These are phyloP conservation scores for Ogataea salicorniae DNA, from an alignment of 805 yeast species.

Conservation along the genomic window DNA sequence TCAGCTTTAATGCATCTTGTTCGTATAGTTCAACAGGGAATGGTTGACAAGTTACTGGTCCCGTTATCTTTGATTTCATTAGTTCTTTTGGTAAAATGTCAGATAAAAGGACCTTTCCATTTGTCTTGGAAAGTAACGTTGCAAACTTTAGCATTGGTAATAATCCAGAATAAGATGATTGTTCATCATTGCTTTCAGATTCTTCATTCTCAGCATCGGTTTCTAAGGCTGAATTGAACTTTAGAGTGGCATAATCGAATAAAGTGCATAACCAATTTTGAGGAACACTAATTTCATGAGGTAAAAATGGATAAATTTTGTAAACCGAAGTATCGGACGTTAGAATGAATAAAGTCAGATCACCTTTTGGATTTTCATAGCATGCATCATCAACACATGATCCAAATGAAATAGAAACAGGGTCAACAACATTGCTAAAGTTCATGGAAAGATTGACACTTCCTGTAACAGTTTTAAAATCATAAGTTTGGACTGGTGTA, in stretches of 20 bases:
- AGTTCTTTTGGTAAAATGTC: constrained; percentile 15
- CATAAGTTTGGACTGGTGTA: constrained; percentile 3
- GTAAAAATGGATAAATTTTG: constrained; percentile 60
- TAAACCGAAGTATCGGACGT: constrained; percentile 55
- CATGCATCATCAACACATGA: constrained; percentile 19
- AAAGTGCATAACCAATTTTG: constrained; percentile 25
- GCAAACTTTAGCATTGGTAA: constrained; percentile 24
- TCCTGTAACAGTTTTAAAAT: neutral
- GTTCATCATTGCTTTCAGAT: neutral
- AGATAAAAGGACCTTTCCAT: constrained; percentile 6
- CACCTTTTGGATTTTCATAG: constrained; percentile 31
- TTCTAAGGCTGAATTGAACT: constrained; percentile 8
- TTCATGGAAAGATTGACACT: constrained; percentile 14
- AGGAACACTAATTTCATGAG: constrained; percentile 38
- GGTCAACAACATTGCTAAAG: constrained; percentile 22
- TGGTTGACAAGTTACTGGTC: constrained; percentile 51
- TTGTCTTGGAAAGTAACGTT: constrained; percentile 12
- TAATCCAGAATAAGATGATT: neutral
- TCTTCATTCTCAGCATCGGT: constrained; percentile 16
- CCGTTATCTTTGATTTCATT: constrained; percentile 28
- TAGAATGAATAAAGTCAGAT: constrained; percentile 48
- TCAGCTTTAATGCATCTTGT: constrained; percentile 32
- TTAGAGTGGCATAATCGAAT: constrained; percentile 22
- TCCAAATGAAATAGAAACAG: constrained; percentile 44
- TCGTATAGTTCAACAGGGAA: constrained; percentile 50